Conservation (phyloP, 1,284 basidiomycete genomes). For the Puccinia sorghi region DNA sequence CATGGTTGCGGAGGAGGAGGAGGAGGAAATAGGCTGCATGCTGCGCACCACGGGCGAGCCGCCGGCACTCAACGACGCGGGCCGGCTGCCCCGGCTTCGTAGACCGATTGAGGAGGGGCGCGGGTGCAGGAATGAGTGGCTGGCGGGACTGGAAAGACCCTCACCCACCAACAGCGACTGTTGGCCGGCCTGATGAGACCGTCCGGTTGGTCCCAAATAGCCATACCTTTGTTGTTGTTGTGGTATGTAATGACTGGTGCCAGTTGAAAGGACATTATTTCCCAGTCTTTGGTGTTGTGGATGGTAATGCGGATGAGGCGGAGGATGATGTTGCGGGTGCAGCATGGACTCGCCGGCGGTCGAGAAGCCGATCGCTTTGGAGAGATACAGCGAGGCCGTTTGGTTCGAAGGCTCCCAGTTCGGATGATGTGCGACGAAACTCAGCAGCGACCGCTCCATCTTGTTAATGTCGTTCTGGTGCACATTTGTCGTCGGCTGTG, state of each 20-base stretch:
- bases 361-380: conserved; percentile 48
- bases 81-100: conserved; percentile 2
- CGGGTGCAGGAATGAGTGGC: conserved; percentile 4
- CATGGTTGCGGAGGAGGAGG: background rate
- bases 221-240: conserved; percentile 4
- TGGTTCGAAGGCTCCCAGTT: conserved; percentile 51
- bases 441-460: conserved; percentile 45
- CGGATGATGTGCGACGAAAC: conserved; percentile 49
- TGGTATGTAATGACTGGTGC: conserved; percentile 1
- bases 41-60: background rate
- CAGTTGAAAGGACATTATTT: background rate
- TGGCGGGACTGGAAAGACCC: background rate
- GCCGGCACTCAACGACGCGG: background rate
- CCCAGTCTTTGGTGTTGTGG: background rate
- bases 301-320: background rate
- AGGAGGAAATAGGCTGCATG: background rate
- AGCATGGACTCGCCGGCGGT: conserved; percentile 27
- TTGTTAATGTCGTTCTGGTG: conserved; percentile 38
- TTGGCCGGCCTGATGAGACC: conserved; percentile 8
- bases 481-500: background rate
- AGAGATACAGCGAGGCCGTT: conserved; percentile 46
- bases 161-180: background rate
- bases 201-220: background rate
- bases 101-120: background rate
- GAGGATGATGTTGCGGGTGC: conserved; percentile 13